Evolutionary conservation across 257 asterid genomes (phyloP), one percentile per base, ranked within the genome.

Genomic region (Ajuga chamaepitys): DNA sequence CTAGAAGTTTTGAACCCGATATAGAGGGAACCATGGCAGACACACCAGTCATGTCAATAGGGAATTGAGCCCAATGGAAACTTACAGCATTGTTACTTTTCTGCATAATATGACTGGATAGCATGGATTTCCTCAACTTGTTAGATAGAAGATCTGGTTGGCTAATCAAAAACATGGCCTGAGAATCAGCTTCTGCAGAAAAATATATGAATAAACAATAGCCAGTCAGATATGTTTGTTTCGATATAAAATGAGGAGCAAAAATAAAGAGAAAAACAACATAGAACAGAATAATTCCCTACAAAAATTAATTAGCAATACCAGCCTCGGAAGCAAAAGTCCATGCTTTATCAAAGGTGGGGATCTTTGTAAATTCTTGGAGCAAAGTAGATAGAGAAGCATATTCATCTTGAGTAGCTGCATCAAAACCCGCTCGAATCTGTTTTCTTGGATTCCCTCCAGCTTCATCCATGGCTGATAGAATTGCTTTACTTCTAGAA

Each of bases 341-440:
- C 99, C 97, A 94, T 45, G 99, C 97, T 76, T 85, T 94, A 64
- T 94, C 96, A 73, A 90, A 73, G 67, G 88, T 70, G 42, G 95
- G 82, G 37, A 94, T 86, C 40, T 75, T 79, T n/a, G 86, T 73
- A 63, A 88, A 90, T 66, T 90, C 89, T 58, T 82, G 84, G 57
- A 90, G 95, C 67, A 86, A 64, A 60, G 82, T 81, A 51, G 93
- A 86, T 38, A 73, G 53, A 51, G 82, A 62, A 48, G 78, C 79
- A 64, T 76, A 82, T 61, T 87, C 95, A 72, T 84, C 88, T 67
- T 78, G 83, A 4, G 70, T 38, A 55, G 58, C 76, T 25, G 64
- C 75, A 60, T 84, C 88, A 17, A 75, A 37, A 48, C 67, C 83
- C 16, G 20, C 52, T 11, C 83, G 75, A 35, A 4, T 62, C 70